Base-by-base conservation (phyloP, 192 early-diverging fungal species). In the Phycomyces blakesleeanus region DNA sequence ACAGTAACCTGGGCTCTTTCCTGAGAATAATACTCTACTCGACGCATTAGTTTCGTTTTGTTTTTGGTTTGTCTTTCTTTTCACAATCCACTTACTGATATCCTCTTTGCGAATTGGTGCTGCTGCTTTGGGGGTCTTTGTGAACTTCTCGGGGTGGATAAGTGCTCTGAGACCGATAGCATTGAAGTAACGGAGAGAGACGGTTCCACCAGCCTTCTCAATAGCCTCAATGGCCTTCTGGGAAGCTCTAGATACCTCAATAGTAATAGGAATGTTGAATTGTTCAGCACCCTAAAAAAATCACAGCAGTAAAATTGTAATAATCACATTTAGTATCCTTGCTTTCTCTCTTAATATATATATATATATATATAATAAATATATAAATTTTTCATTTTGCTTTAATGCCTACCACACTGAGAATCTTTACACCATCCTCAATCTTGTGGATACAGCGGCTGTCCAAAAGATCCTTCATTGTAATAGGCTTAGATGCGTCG, bases 241-340 rank as follows among this genome's bases (percentile, higher is more conserved):
- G 3, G 89, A 87, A 1, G 92, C 94, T 68, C 85, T 78, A 0
- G 91, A 88, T 14, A 96, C 93, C 67, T 94, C 93, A 42, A 98
- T 85, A 18, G 85, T 88, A 55, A 98, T 76, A 26, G 89, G 85
- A 0, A 80, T 82, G 18, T 80, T 87, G 58, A 98, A 85, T 38
- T 84, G 79, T 29, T 89, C 83, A 27, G 84, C 79, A n/a, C 94
- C 96, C 77, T 92, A 71, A 14, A n/a, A n/a, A n/a, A n/a, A 58
- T 34, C 24, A 55, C 12, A 42, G 55, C 11, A 38, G 58, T 62
- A 39, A 7, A 57, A 10, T 61, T 15, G 5, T n/a, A 7, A 62
- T 24, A 42, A 39, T 4, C 42, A 60, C 12, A 49, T 3, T n/a
- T 21, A 12, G 27, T 26, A 20, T 1, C 7, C 15, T 16, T 15